phyloP scores from a whole-genome alignment of 2,329 filamentous ascomycete species.

The Mycocentrospora acerina region DNA sequence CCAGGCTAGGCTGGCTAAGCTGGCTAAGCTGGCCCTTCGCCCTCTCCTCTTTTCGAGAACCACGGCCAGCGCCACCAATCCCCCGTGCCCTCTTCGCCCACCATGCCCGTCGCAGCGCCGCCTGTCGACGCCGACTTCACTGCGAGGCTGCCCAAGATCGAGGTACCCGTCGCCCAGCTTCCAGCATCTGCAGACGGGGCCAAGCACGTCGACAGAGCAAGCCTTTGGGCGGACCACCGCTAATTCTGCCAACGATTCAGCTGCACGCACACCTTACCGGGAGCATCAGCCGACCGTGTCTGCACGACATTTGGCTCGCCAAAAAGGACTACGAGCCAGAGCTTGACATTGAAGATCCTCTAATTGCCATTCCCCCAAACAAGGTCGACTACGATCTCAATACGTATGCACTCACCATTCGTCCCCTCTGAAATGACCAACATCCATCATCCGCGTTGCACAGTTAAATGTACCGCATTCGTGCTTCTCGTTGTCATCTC shows the following conservation, averaged over 20 bases:
- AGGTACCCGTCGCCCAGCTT: slow-evolving; percentile 36
- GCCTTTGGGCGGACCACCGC: slow-evolving; percentile 30
- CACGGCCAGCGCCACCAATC: slow-evolving; percentile 25
- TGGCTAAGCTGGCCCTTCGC: no score
- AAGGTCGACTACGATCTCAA: slow-evolving; percentile 71
- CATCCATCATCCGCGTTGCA: no score
- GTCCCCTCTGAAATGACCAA: no score
- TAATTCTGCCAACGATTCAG: slow-evolving; percentile 46
- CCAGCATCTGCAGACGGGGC: no score
- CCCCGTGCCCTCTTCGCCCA: slow-evolving; percentile 1
- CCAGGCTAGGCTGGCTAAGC: no score
- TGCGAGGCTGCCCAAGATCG: slow-evolving; percentile 46
- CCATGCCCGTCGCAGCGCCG: slow-evolving; percentile 14
- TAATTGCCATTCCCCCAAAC: slow-evolving; percentile 67
- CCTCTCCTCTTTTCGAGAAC: slow-evolving; percentile 20
- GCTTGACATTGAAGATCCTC: slow-evolving; percentile 65
- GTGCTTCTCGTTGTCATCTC: no score
- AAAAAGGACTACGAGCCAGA: slow-evolving; percentile 56
- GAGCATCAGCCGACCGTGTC: slow-evolving; percentile 70
- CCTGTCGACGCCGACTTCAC: slow-evolving; percentile 33
- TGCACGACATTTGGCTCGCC: slow-evolving; percentile 71
- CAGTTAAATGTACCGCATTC: no score
- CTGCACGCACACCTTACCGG: slow-evolving; percentile 80
- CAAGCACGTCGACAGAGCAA: slow-evolving; percentile 16
- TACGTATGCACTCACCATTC: slow-evolving; percentile 53